Percentiles rank a stretch among this genome's conserved stretches.
Evolutionary conservation across 352 stramenopile genomes (phyloP).

Genomic region (Thalassiosira livingstoniorum): DNA sequence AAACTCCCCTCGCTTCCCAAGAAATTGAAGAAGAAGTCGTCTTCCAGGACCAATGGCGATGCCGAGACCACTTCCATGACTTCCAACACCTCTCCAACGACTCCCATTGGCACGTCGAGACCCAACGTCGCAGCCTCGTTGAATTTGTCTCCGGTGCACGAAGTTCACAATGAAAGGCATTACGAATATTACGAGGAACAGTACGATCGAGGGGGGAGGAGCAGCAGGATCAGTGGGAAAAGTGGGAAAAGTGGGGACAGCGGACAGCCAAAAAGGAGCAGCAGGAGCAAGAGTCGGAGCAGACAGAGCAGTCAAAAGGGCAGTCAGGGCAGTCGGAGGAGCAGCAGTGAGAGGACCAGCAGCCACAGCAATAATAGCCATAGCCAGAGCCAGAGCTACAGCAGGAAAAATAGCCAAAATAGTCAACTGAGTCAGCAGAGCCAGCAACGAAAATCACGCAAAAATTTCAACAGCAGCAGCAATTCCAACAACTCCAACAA

Average conservation of each 20-base stretch:
- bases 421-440: neutral
- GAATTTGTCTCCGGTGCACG: too few species aligned
- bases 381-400: neutral
- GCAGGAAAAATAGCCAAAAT: neutral
- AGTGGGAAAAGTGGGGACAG: neutral
- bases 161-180: too few species aligned
- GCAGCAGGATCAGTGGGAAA: constrained; percentile 9
- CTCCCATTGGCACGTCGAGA: too few species aligned
- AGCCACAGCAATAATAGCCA: neutral
- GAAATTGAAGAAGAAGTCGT: too few species aligned
- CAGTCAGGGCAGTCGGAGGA: neutral
- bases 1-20: too few species aligned
- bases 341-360: neutral
- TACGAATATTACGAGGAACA: too few species aligned
- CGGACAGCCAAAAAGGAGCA: too few species aligned
- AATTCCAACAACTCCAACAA: neutral
- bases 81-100: too few species aligned
- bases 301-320: neutral
- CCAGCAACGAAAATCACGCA: neutral
- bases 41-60: too few species aligned
- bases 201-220: too few species aligned
- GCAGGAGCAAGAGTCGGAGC: neutral
- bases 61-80: too few species aligned
- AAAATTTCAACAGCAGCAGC: neutral
- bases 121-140: too few species aligned